Evolutionary conservation across 1,284 basidiomycete genomes (phyloP).

Genomic region (Pseudozyma hubeiensis): DNA sequence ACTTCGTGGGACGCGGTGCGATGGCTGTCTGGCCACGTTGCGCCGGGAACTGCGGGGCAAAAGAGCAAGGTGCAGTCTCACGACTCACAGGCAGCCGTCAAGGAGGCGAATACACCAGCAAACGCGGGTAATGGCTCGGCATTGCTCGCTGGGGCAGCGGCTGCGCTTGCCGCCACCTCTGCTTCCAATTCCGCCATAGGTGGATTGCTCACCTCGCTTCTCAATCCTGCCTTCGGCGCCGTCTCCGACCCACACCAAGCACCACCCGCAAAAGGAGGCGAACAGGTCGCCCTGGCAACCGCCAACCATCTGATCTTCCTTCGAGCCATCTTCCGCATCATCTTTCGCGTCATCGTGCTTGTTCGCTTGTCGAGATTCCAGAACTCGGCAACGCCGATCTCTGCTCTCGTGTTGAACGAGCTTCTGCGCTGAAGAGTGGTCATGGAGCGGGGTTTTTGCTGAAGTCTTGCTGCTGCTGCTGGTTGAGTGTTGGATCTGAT

Average conservation of each 20-base stretch:
- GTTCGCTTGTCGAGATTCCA: conserved; percentile 22
- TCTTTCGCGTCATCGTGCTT: conserved; percentile 38
- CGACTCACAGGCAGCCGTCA: neutral
- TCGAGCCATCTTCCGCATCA: conserved; percentile 31
- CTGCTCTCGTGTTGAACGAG: conserved; percentile 33
- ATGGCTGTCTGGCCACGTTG: conserved; percentile 14
- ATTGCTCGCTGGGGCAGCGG: conserved; percentile 18
- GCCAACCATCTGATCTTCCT: conserved; percentile 26
- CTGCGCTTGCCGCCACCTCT: conserved; percentile 14
- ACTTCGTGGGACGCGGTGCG: conserved; percentile 26
- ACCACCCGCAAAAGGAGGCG: neutral
- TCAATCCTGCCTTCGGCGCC: conserved; percentile 7
- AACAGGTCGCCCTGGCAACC: conserved; percentile 7
- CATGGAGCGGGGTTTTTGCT: no score
- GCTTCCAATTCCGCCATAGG: conserved; percentile 6
- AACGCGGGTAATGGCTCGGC: conserved; percentile 4
- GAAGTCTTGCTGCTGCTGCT: conserved; percentile 12
- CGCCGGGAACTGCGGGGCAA: conserved; percentile 5
- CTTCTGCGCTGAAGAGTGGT: conserved; percentile 23
- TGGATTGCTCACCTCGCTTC: conserved; percentile 12
- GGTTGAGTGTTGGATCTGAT: neutral
- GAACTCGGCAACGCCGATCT: conserved; percentile 26
- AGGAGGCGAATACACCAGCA: neutral
- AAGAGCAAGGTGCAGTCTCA: neutral
- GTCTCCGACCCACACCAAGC: neutral